Evolutionary conservation across 768 basidiomycete species (phyloP).

Genomic region (Pilatotrama ljubarskyi): DNA sequence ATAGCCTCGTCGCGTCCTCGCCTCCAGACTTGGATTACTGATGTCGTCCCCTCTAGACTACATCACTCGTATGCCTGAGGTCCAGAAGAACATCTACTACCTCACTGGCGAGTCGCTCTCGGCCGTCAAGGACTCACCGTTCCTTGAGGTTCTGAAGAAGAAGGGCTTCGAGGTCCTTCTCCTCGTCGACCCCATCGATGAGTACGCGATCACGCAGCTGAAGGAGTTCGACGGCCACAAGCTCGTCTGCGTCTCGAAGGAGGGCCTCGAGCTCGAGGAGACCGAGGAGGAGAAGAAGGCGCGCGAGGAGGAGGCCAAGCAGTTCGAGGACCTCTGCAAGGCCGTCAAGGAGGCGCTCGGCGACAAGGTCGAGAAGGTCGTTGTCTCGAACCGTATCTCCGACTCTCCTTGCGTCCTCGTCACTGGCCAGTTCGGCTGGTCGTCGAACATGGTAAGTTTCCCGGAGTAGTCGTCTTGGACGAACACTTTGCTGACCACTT

Average conservation of each 20-base stretch:
- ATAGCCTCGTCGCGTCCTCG: conserved; percentile 22
- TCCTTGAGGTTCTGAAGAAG: conserved; percentile 99
- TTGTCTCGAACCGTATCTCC: conserved; percentile 95
- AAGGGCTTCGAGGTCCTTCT: conserved; percentile 98
- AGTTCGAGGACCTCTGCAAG: conserved; percentile 86
- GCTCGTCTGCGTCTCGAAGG: conserved; percentile 96
- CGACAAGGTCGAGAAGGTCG: conserved; percentile 99
- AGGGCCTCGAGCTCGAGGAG: conserved; percentile 99
- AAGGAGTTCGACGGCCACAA: conserved; percentile 99
- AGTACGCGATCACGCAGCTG: conserved; percentile 97
- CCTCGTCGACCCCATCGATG: conserved; percentile 97
- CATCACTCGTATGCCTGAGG: conserved; percentile 98
- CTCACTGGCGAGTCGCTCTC: conserved; percentile 97
- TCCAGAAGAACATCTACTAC: conserved; percentile 99
- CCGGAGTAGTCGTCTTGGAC: background rate
- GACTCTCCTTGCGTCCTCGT: conserved; percentile 97
- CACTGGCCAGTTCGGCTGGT: conserved; percentile 99
- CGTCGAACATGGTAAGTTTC: conserved; percentile 87
- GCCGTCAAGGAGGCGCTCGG: conserved; percentile 98
- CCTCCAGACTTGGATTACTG: background rate
- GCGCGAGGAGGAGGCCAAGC: conserved; percentile 82
- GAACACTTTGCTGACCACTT: background rate
- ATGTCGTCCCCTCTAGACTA: conserved; percentile 61
- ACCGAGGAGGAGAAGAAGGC: conserved; percentile 94
- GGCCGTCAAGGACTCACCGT: conserved; percentile 89